Evolutionary conservation across 148 eudicot species (phyloP).

Genomic region (Rhododendron henanense): DNA sequence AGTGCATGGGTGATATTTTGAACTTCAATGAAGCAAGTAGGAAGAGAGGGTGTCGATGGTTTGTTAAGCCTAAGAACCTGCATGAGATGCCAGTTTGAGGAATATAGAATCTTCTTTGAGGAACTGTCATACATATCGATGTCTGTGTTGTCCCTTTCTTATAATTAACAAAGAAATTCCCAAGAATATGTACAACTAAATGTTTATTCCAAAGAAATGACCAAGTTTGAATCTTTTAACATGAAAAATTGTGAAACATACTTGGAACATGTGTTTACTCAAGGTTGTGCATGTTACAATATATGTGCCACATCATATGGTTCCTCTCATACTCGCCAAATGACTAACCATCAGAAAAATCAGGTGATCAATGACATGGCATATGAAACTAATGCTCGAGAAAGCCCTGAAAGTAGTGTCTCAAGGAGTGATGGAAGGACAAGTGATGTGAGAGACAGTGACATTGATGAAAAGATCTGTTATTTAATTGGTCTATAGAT

Average conservation of each 20-base stretch:
- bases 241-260: neutral
- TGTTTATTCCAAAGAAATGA: neutral
- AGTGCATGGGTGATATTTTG: neutral
- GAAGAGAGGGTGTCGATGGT: neutral
- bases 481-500: slow-evolving; percentile 35
- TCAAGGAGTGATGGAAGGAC: too few species aligned
- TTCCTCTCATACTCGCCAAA: too few species aligned
- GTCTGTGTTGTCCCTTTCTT: neutral
- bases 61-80: neutral
- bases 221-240: neutral
- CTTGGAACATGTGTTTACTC: neutral
- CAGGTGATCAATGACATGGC: too few species aligned
- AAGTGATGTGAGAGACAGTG: too few species aligned
- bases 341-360: too few species aligned
- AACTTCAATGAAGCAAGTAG: neutral
- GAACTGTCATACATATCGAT: neutral
- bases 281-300: too few species aligned
- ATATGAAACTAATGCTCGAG: too few species aligned
- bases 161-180: neutral
- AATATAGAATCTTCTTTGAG: neutral
- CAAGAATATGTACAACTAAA: neutral
- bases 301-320: too few species aligned
- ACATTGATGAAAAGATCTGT: slow-evolving; percentile 37
- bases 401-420: too few species aligned
- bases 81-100: neutral